A percentile compares a stretch with the other conserved stretches of the same genome.
These are phyloP conservation scores for Setomelanomma holmii DNA, from an alignment of 2,329 filamentous ascomycete genomes.

Conservation along the genomic window DNA sequence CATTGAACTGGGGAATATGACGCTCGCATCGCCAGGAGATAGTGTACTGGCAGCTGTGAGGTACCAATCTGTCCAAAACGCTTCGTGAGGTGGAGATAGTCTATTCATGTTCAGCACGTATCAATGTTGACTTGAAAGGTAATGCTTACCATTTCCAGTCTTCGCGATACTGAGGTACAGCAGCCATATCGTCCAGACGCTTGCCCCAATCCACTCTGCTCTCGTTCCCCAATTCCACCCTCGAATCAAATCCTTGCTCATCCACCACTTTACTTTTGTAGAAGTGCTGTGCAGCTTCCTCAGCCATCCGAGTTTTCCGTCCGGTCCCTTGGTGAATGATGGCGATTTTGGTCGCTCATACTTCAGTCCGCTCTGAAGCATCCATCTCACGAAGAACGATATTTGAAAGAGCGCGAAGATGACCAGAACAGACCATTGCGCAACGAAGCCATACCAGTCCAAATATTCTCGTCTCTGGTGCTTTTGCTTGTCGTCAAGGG, in stretches of 20 bases:
- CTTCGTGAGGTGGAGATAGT: conserved; percentile 70
- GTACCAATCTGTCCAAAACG: conserved; percentile 65
- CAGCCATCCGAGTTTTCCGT: conserved; percentile 32
- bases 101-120: conserved; percentile 43
- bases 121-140: neutral
- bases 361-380: conserved; percentile 32
- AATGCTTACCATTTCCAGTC: conserved; percentile 61
- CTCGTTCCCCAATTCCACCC: conserved; percentile 60
- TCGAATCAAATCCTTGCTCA: conserved; percentile 51
- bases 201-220: conserved; percentile 58
- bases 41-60: conserved; percentile 66
- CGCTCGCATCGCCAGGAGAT: conserved; percentile 62
- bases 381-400: conserved; percentile 46
- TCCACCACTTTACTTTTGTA: conserved; percentile 51
- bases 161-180: conserved; percentile 57
- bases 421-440: conserved; percentile 61
- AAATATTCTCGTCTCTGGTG: conserved; percentile 60
- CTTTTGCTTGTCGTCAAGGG: conserved; percentile 58
- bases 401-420: conserved; percentile 54
- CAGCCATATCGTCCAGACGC: conserved; percentile 61
- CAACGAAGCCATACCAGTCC: conserved; percentile 62
- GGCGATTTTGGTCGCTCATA: conserved; percentile 52
- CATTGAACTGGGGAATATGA: conserved; percentile 60
- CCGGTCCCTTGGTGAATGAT: conserved; percentile 45
- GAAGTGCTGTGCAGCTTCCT: conserved; percentile 28